Percentiles rank a stretch among this genome's conserved stretches.
These are phyloP conservation scores for Dunaliella sp. DNA, from an alignment of 139 green algal genomes.

Conservation along the genomic window DNA sequence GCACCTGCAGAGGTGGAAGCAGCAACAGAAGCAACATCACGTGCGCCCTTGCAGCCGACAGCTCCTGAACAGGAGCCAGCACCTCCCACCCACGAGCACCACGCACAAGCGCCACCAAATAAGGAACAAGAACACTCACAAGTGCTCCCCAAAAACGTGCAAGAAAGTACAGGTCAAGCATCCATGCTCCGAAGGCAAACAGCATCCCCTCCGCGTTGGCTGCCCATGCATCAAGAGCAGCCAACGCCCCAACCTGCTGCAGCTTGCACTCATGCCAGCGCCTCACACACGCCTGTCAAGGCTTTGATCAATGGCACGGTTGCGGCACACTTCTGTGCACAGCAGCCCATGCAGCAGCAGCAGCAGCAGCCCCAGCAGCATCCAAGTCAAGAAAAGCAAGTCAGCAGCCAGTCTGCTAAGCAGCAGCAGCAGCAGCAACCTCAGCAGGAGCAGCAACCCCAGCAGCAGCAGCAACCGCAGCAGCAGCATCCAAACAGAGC, in stretches of 20 bases:
- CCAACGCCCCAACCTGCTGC: not conserved
- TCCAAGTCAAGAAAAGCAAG: not conserved
- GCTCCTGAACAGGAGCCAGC: not conserved
- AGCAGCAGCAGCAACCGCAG: not conserved
- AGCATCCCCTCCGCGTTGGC: not conserved
- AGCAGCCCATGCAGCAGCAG: not conserved
- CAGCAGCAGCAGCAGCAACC: not conserved
- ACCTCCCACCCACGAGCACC: not conserved
- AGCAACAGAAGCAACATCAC: not conserved
- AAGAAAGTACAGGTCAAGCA: not conserved
- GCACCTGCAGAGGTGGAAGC: not conserved
- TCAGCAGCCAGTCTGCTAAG: not conserved
- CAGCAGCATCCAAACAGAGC: not conserved
- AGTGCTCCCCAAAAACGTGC: no score
- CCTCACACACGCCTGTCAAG: no score
- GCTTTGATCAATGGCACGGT: no score
- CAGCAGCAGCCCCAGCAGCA: not conserved
- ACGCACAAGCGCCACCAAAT: not conserved
- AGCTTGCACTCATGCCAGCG: not conserved
- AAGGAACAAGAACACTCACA: not conserved
- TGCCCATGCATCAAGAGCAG: not conserved
- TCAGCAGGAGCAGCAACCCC: slow-evolving; percentile 8
- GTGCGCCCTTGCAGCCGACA: not conserved
- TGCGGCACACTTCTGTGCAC: no score
- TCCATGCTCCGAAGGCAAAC: not conserved